Evolutionary conservation across 805 yeast genomes (phyloP), one percentile per base, ranked within the genome.

Genomic region (Cyberlindnera petersonii): DNA sequence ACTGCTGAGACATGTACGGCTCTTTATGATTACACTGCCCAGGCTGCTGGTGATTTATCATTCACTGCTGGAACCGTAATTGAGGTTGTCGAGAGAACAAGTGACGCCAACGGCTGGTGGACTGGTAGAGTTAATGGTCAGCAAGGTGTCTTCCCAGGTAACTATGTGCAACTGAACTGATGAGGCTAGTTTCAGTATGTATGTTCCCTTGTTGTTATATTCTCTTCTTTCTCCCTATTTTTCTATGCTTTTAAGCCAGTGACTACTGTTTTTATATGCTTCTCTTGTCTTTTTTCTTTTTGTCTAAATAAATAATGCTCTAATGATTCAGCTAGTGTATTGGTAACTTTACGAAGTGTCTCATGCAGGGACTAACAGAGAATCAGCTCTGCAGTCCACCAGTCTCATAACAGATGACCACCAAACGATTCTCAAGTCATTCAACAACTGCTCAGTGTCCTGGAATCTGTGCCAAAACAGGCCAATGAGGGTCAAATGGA

Each of bases 81-180:
- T 49, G 85, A 86, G 52, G 71, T 93, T 43, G 76, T 88, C 4
- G 85, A 87, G 57, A 80, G 86, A 55, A 83, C 95, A 1, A 70
- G 76, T 0, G 96, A 88, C 59, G 73, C 80, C 37, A 87, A 86
- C 54, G 98, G 95, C 6, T 93, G 98, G 98, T 93, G 98, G 98
- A 87, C 96, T 0, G 98, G 98, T 11, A 65, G 72, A 27, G 66
- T 74, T 46, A 86, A 87, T 52, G 97, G 96, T 8, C 82, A 71
- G 43, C 80, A 82, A 43, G 98, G 98, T 42, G 83, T 81, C 9
- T 93, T 94, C 69, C 98, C 98, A 6, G 98, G 96, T 9, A 93
- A 91, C 59, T 93, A 93, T 55, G 98, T 93, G 20, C 91, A 84
- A 59, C 60, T 86, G 50, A 78, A 78, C 52, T 35, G 18, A 13